Base-by-base conservation (phyloP, 108 stramenopile genomes). In the Nitzschia sp. region DNA sequence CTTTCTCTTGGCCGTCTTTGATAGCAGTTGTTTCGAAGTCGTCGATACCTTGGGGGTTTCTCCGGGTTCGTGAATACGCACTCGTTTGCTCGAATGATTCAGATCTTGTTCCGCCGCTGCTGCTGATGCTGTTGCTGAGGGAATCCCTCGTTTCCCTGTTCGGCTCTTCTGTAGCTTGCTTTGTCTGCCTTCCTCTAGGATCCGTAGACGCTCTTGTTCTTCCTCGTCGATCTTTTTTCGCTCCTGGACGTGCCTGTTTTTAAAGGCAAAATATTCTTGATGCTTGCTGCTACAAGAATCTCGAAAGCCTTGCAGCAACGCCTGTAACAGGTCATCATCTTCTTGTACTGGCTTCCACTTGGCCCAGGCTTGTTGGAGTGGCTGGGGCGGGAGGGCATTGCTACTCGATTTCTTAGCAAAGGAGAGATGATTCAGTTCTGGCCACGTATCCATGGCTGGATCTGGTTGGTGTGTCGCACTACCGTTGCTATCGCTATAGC, bases 341-440 rank as follows among this genome's bases (percentile, higher is more conserved):
- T 50, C 29, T n/a, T 27, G 53, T 1, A 27, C 23, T 4, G 66
- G 46, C 17, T 50, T 27, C 66, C 59, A 68, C 26, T 38, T 33
- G n/a, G 48, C 52, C 73, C 73, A 75, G 4, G 73, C 46, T 28
- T 53, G 34, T 48, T 62, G 59, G 0, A 75, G 52, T 2, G 73
- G 66, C 45, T 33, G 26, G 3, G 72, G 72, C 29, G 26, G 17
- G 2, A 26, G 29, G 32, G 33, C n/a, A 53, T 22, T 19, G 21
- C 3, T 13, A 29, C 27, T 64, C 17, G 6, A 53, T 23, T 3
- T 36, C 5, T 58, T 34, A 41, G 23, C 35, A 17, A 19, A 23
- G 19, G 50, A 29, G n/a, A 11, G 16, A 16, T 55, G 66, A 55
- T 75, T 75, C 21, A 75, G 38, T n/a, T 55, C 2, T 19, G 48